Percentiles rank a stretch among this genome's conserved stretches.
Evolutionary conservation across 2,329 filamentous ascomycete genomes (phyloP).

Genomic region (Sphaerostilbella broomeana): DNA sequence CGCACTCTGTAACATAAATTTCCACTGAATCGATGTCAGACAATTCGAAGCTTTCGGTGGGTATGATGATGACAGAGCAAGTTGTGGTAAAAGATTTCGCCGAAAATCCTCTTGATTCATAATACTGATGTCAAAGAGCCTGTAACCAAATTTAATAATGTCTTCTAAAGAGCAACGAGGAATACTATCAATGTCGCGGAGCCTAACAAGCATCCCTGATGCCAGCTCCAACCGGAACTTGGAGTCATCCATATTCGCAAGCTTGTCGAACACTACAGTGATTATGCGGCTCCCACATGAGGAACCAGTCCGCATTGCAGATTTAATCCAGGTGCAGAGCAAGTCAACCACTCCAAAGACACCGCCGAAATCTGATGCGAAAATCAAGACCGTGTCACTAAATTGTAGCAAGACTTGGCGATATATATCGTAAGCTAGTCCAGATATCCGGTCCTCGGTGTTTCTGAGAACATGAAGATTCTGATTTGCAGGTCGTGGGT

Average conservation of each 20-base stretch:
- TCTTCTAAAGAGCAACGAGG: neutral
- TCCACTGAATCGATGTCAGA: slow-evolving; percentile 2
- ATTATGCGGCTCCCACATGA: no score
- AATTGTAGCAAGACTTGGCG: neutral
- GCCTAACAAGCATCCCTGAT: neutral
- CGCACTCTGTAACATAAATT: neutral
- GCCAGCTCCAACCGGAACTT: neutral
- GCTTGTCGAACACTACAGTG: neutral
- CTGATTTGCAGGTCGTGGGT: slow-evolving; percentile 2
- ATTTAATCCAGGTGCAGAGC: neutral
- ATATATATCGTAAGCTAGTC: slow-evolving; percentile 1
- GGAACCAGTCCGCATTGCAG: no score
- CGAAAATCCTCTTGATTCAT: neutral
- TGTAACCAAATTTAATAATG: neutral
- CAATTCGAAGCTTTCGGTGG: neutral
- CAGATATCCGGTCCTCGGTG: neutral
- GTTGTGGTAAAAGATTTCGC: neutral
- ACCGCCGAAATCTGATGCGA: neutral
- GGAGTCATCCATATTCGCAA: neutral
- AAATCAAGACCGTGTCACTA: slow-evolving; percentile 2
- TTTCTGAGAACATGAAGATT: neutral
- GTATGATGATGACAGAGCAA: neutral
- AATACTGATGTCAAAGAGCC: neutral
- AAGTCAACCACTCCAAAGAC: neutral
- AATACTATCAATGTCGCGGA: neutral